These are phyloP conservation scores for Microsporum audouinii DNA, from an alignment of 2,329 filamentous ascomycete species.

Conservation along the genomic window DNA sequence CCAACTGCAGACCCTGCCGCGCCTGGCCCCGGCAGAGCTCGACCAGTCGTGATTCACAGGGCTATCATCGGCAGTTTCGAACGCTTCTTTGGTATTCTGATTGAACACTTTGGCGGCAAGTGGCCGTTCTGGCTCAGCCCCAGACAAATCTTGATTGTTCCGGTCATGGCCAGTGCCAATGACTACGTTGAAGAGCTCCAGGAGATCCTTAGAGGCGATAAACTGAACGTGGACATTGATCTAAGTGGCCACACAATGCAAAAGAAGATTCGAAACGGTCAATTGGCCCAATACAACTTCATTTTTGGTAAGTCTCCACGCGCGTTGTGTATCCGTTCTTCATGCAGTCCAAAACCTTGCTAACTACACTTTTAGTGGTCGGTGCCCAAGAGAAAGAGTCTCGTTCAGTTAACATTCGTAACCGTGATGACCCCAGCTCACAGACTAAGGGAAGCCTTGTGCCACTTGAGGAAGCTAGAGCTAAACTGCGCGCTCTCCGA, in stretches of 20 bases:
- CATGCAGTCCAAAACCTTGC: not conserved
- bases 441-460: slow-evolving; percentile 53
- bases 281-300: slow-evolving; percentile 41
- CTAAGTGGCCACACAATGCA: slow-evolving; percentile 40
- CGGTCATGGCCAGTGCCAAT: slow-evolving; percentile 40
- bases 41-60: slow-evolving; percentile 42
- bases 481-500: slow-evolving; percentile 39
- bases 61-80: slow-evolving; percentile 42
- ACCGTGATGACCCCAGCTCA: slow-evolving; percentile 50
- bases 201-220: slow-evolving; percentile 33
- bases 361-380: slow-evolving; percentile 37
- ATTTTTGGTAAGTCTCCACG: slow-evolving; percentile 34
- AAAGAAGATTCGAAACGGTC: slow-evolving; percentile 42
- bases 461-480: slow-evolving; percentile 47
- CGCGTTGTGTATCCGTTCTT: not conserved
- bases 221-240: slow-evolving; percentile 39
- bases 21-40: slow-evolving; percentile 33
- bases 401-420: slow-evolving; percentile 52
- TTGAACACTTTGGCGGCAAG: slow-evolving; percentile 42
- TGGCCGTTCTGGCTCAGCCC: slow-evolving; percentile 45
- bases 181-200: slow-evolving; percentile 40
- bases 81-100: slow-evolving; percentile 41
- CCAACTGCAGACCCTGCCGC: slow-evolving; percentile 23
- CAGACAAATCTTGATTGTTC: slow-evolving; percentile 40
- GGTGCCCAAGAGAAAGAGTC: slow-evolving; percentile 51